Base-by-base conservation (phyloP, 2,329 filamentous ascomycete species). In the Ophiocordyceps australis region DNA sequence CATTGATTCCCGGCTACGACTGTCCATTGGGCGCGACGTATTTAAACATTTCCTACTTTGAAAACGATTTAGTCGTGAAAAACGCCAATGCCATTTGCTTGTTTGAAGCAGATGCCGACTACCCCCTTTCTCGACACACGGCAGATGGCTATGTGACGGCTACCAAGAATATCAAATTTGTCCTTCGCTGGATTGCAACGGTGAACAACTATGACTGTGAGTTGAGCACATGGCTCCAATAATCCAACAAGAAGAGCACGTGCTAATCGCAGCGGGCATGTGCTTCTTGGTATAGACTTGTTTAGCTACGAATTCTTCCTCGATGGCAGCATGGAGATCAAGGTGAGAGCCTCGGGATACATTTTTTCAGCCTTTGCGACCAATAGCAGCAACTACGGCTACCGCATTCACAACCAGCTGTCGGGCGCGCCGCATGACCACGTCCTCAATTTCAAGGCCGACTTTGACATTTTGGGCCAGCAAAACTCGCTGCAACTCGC, bases 131-230 rank as follows among this genome's bases (percentile, higher is more conserved):
- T 25, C 50, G 65, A 1, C 65, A 69, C 37, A 51, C 46, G 11
- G 49, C 52, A 0, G 30, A 32, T 11, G 42, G 42, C 5, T 52
- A 58, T 30, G 51, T 58, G 2, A 46, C 49, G 3, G 51, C 52
- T 2, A 57, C 56, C 10, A 60, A 61, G 37, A 64, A 59, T 31
- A 52, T 49, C 2, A 49, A 53, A 17, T 54, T 67, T 21, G 47
- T 49, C 0, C 42, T 67, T 4, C 48, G 62, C 1, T 51, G 46
- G 2, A 51, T 65, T 3, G 49, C 52, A 2, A 65, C 60, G 0
- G 54, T 68, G 4, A 61, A 59, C 2, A 68, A 67, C 40, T 66
- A 68, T 37, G 62, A 67, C 32, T 54, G n/a, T n/a, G n/a, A n/a
- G n/a, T n/a, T n/a, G n/a, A n/a, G n/a, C n/a, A n/a, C n/a, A n/a